Evolutionary conservation across 441 rosid species (phyloP), one percentile per base, ranked within the genome.

Genomic region (Melastoma candidum): DNA sequence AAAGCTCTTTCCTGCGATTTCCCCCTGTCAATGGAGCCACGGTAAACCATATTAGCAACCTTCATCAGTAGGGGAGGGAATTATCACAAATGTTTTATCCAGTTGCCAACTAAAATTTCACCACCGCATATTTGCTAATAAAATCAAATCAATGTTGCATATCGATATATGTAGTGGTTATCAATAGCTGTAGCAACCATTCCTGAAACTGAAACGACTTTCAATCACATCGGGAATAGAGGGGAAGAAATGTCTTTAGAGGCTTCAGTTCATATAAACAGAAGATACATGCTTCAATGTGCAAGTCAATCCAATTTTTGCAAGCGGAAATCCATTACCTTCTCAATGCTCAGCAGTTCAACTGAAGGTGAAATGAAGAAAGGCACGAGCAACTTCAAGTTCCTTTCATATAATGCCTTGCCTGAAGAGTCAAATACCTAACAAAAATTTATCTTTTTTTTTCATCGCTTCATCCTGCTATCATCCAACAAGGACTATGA

Each of bases 381-480:
- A 27, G 96, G 95, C 75, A 80, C 87, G 2, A 90, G 82, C 69
- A 87, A 70, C 57, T 58, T 77, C 73, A 87, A 72, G 82, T 90
- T 87, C 13, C 82, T 83, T 22, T 80, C 69, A 65, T 90, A 90
- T 71, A 87, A 51, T 58, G 74, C 68, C 46, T 70, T 84, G 54
- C 93, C 95, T 87, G 72, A 53, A 67, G 48, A 66, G 47, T 4
- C 59, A 11, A 56, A 71, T 63, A 51, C 50, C 53, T 6, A 62
- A 53, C 12, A 46, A 66, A 60, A 47, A 63, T 53, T 47, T 50
- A 11, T 44, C n/a, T 52, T 53, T 48, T 22, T 48, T 22, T 2
- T 8, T 47, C 29, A 10, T 2, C 10, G n/a, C 13, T 14, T 7
- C 10, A 2, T 14, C 41, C 44, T 36, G 4, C 26, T 12, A n/a